Evolutionary conservation across 495 filamentous ascomycete genomes (phyloP).

Genomic region (Penicillium riverlandense): DNA sequence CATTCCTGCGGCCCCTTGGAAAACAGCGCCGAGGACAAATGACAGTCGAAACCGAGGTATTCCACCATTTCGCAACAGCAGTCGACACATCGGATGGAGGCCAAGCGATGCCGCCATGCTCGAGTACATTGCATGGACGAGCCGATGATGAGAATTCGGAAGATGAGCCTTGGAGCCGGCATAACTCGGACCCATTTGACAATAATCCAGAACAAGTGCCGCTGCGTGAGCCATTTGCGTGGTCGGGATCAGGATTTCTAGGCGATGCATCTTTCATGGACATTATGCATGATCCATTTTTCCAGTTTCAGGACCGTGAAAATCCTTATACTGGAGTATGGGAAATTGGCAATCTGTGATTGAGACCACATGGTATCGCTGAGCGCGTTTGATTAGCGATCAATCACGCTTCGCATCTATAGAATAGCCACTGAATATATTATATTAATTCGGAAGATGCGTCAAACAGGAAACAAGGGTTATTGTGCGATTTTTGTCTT

Average conservation of each 20-base stretch:
- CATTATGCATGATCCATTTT: conserved; percentile 19
- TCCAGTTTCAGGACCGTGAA: conserved; percentile 21
- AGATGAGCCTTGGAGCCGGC: conserved; percentile 2
- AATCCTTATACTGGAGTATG: conserved; percentile 18
- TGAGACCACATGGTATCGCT: neutral
- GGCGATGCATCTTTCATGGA: conserved; percentile 30
- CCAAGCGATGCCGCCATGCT: conserved; percentile 22
- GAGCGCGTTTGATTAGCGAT: too few species aligned
- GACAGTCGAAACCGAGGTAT: conserved; percentile 34
- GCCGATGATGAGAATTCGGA: neutral
- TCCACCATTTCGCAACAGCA: conserved; percentile 29
- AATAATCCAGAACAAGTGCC: neutral
- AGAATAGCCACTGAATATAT: too few species aligned
- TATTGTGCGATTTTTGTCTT: too few species aligned
- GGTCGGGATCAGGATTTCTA: conserved; percentile 4
- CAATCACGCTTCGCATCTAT: too few species aligned
- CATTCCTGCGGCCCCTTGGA: conserved; percentile 9
- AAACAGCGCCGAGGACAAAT: conserved; percentile 14
- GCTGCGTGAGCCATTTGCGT: conserved; percentile 4
- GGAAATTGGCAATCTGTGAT: conserved; percentile 22
- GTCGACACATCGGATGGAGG: conserved; percentile 36
- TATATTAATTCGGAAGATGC: too few species aligned
- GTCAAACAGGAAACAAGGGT: too few species aligned
- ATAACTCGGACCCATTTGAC: neutral
- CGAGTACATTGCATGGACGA: conserved; percentile 7